These are phyloP conservation scores for Arthrocladium fulminans DNA, from an alignment of 2,329 filamentous ascomycete genomes.

Conservation along the genomic window DNA sequence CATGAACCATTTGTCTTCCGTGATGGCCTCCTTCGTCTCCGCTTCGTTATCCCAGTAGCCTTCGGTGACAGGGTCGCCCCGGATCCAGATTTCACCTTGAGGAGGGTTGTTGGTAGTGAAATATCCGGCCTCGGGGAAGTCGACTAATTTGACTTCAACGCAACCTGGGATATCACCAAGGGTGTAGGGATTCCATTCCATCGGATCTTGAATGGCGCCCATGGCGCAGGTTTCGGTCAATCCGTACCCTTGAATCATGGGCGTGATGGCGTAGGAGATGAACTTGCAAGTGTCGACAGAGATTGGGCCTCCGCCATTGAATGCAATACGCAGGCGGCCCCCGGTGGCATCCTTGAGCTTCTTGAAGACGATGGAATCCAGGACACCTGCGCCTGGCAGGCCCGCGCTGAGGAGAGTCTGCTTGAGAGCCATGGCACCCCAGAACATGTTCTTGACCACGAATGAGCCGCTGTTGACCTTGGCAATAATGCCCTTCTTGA, in stretches of 20 bases:
- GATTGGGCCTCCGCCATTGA: conserved; percentile 91
- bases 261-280: conserved; percentile 82
- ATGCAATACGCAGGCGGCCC: conserved; percentile 74
- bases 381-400: conserved; percentile 52
- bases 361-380: conserved; percentile 81
- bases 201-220: conserved; percentile 54
- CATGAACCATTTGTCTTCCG: conserved; percentile 89
- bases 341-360: conserved; percentile 87
- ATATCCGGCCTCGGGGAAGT: conserved; percentile 84
- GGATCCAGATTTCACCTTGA: conserved; percentile 88
- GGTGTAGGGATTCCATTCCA: conserved; percentile 69
- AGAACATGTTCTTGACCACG: conserved; percentile 71
- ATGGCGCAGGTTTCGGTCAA: conserved; percentile 81
- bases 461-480: conserved; percentile 65
- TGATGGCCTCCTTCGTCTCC: conserved; percentile 70
- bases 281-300: conserved; percentile 81
- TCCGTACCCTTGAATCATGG: conserved; percentile 91
- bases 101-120: conserved; percentile 63
- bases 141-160: conserved; percentile 84
- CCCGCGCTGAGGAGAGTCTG: conserved; percentile 48
- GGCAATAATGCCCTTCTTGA: conserved; percentile 83
- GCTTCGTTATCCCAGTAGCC: conserved; percentile 80
- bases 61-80: conserved; percentile 63
- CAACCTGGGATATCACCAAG: conserved; percentile 70
- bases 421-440: conserved; percentile 55